Evolutionary conservation across 768 basidiomycete species (phyloP), one percentile per base, ranked within the genome.

Genomic region (Kwoniella sp.): DNA sequence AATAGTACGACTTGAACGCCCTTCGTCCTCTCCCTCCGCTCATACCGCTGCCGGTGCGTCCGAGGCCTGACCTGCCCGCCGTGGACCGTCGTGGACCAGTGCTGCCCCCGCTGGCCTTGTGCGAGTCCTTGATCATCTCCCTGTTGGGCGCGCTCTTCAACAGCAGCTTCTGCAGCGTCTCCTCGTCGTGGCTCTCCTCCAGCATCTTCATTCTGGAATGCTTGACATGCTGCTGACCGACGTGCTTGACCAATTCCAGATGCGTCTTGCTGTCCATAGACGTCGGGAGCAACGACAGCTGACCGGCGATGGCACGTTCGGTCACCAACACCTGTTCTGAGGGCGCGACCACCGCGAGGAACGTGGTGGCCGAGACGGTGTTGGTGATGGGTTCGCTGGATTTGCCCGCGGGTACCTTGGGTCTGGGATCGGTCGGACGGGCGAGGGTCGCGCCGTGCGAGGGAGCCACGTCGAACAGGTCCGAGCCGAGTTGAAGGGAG

Each of bases 401-500:
- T 29, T 39, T 44, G 19, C 25, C 45, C 25, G 43, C 37, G 19
- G 41, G 32, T 9, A 38, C 25, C 7, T 40, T 23, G 22, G 59
- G 55, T 36, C 42, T 55, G 5, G 53, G 41, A 45, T 61, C 56
- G 15, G 44, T 14, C n/a, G 53, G 50, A 42, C 53, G 56, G 27
- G 56, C 34, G 2, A 55, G 53, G 50, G 32, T 46, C 5, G 56
- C 45, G 8, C 63, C 63, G 42, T 59, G 44, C 9, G 65, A 67
- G 12, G 63, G 45, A 15, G 63, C 55, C 44, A 98, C 83, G 76
- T 96, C 91, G 75, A 92, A 98, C 4, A 95, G 78, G 67, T 98
- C 93, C 72, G 88, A 87, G 36, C 95, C 95, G 49, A 99, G 77
- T 58, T 88, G 86, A 26, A 99, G 80, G 62, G 90, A 92, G 50